These are phyloP conservation scores for Fusarium hostae DNA, from an alignment of 2,329 filamentous ascomycete genomes.

Conservation along the genomic window DNA sequence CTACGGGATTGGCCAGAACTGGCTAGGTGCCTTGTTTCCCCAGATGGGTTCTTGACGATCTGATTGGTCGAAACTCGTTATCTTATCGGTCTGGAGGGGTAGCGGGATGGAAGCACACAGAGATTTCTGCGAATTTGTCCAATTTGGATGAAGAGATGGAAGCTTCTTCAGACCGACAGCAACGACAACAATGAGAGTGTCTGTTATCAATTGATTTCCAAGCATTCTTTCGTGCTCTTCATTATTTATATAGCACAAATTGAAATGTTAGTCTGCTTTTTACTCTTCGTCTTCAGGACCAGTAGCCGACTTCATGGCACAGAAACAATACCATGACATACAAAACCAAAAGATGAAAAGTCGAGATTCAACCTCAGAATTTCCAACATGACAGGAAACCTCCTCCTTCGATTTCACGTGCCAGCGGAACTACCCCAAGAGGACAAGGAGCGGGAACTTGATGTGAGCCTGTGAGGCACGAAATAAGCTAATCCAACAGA, in stretches of 20 bases:
- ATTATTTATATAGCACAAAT: neutral
- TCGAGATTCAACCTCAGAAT: constrained; percentile 23
- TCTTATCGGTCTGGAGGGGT: constrained; percentile 24
- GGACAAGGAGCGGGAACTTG: constrained; percentile 10
- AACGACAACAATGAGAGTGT: neutral
- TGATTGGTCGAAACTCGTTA: constrained; percentile 17
- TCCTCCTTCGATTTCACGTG: constrained; percentile 34
- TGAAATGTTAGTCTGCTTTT: neutral
- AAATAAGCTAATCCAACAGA: constrained; percentile 27
- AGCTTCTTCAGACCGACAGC: neutral
- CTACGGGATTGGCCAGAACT: neutral
- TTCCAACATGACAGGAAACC: constrained; percentile 8
- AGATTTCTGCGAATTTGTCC: constrained; percentile 18
- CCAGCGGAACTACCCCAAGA: constrained; percentile 11
- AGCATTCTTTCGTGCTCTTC: neutral
- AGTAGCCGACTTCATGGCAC: neutral
- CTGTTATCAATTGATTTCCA: neutral
- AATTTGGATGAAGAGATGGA: neutral
- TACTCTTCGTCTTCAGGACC: neutral
- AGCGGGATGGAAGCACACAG: constrained; percentile 7
- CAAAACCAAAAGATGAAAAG: constrained; percentile 24
- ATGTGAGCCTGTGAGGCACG: constrained; percentile 23
- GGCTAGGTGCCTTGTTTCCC: constrained; percentile 7
- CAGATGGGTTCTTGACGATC: neutral
- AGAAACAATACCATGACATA: neutral